Evolutionary conservation across 331 rosid species (phyloP).

Genomic region (Spiraea crenata): DNA sequence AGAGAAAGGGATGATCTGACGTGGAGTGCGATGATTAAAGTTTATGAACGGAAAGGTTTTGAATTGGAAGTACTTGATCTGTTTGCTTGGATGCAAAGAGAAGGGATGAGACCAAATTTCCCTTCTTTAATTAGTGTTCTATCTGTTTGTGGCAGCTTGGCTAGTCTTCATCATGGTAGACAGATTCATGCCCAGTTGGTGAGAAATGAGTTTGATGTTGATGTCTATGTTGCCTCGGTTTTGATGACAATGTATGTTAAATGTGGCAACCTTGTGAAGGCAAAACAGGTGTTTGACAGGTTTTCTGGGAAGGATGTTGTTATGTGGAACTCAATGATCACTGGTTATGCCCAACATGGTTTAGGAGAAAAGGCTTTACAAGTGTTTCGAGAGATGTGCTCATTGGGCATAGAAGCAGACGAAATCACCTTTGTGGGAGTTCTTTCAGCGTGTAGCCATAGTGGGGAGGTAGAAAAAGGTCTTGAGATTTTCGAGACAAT

Average conservation of each 20-base stretch:
- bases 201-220: slow-evolving; percentile 16
- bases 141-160: slow-evolving; percentile 21
- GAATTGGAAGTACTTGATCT: slow-evolving; percentile 23
- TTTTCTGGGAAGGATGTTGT: slow-evolving; percentile 20
- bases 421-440: slow-evolving; percentile 19
- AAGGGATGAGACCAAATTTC: slow-evolving; percentile 5
- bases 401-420: slow-evolving; percentile 8
- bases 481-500: slow-evolving; percentile 19
- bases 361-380: slow-evolving; percentile 22
- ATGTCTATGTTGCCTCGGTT: slow-evolving; percentile 16
- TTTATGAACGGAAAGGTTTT: slow-evolving; percentile 21
- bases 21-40: slow-evolving; percentile 26
- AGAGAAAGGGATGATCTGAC: slow-evolving; percentile 23
- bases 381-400: slow-evolving; percentile 20
- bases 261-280: slow-evolving; percentile 20
- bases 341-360: slow-evolving; percentile 23
- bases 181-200: slow-evolving; percentile 23
- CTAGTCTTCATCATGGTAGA: slow-evolving; percentile 17
- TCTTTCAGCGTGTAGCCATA: slow-evolving; percentile 45
- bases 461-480: slow-evolving; percentile 43
- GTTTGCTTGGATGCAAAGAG: slow-evolving; percentile 28
- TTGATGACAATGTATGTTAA: slow-evolving; percentile 24
- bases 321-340: slow-evolving; percentile 26
- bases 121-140: slow-evolving; percentile 23
- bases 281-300: slow-evolving; percentile 18